These are phyloP conservation scores for Calonectria pauciramosa DNA, from an alignment of 2,329 filamentous ascomycete species.

Conservation along the genomic window DNA sequence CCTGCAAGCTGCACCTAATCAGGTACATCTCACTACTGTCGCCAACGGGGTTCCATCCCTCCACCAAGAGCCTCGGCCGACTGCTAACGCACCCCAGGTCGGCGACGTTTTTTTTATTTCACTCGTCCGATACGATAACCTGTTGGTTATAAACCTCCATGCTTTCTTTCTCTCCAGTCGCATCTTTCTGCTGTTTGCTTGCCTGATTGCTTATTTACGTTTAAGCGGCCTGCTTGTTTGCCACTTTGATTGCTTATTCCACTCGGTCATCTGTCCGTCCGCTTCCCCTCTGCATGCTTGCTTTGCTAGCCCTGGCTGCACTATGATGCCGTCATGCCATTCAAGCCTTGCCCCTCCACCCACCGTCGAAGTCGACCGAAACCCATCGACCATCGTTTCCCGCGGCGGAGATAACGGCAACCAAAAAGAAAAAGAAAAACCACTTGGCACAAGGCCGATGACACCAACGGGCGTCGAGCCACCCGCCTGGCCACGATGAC, in stretches of 20 bases:
- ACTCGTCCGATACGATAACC: background rate
- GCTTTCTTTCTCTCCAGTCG: background rate
- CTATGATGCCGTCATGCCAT: constrained; percentile 17
- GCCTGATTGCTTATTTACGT: background rate
- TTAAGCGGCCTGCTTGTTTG: background rate
- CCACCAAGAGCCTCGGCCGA: constrained; percentile 16
- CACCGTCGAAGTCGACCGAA: constrained; percentile 26
- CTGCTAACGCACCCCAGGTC: constrained; percentile 2
- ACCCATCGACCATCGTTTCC: constrained; percentile 2
- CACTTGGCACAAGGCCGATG: background rate
- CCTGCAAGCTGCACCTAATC: constrained; percentile 19
- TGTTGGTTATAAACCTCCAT: constrained; percentile 3
- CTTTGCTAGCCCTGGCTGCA: constrained; percentile 12
- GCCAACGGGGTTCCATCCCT: constrained; percentile 10
- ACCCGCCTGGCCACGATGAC: constrained; percentile 11
- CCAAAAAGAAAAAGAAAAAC: background rate
- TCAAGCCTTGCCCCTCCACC: constrained; percentile 8
- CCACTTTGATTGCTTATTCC: background rate
- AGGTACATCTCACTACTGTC: constrained; percentile 10
- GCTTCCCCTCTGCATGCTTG: constrained; percentile 4
- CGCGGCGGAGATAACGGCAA: constrained; percentile 12
- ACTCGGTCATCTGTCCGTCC: background rate
- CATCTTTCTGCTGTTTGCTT: background rate
- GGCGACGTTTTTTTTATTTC: constrained; percentile 3
- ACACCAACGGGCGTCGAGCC: constrained; percentile 5